Percentiles rank a stretch among this genome's conserved stretches.
phyloP scores from a whole-genome alignment of 148 eudicot species.

The Chenopodium album region DNA sequence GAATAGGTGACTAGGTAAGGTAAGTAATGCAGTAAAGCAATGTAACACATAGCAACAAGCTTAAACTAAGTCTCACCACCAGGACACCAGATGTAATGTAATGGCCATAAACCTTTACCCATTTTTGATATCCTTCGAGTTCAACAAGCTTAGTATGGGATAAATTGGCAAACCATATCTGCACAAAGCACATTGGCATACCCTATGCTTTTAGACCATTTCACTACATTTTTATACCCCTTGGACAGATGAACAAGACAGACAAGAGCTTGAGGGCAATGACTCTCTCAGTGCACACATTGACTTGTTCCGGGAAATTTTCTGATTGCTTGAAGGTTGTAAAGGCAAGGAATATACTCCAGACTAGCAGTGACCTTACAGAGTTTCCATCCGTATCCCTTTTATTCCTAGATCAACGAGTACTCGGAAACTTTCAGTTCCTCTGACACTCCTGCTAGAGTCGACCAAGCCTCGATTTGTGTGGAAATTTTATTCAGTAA shows the following conservation, averaged over 20 bases:
- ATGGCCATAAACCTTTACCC: conserved; percentile 55
- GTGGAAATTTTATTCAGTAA: conserved; percentile 34
- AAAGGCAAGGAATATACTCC: conserved; percentile 81
- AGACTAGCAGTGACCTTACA: conserved; percentile 67
- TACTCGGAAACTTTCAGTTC: conserved; percentile 35
- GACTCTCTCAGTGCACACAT: conserved; percentile 61
- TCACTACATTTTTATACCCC: conserved; percentile 49
- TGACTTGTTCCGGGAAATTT: conserved; percentile 44
- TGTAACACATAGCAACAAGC: conserved; percentile 55
- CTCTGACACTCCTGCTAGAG: conserved; percentile 41
- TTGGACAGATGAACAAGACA: conserved; percentile 61
- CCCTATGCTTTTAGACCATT: conserved; percentile 73
- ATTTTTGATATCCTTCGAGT: conserved; percentile 65
- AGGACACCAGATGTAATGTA: conserved; percentile 49
- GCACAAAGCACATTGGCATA: conserved; percentile 22
- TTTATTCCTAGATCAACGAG: conserved; percentile 13
- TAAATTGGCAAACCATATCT: conserved; percentile 62
- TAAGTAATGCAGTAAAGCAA: conserved; percentile 21
- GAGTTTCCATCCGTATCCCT: conserved; percentile 39
- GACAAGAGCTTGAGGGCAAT: conserved; percentile 54
- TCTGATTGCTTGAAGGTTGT: conserved; percentile 48
- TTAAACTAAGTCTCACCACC: conserved; percentile 64
- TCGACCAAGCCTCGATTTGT: conserved; percentile 25
- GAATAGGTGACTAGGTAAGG: background rate
- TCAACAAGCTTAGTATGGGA: conserved; percentile 61